Base-by-base conservation (phyloP, 768 basidiomycete species). In the Russula sp. region DNA sequence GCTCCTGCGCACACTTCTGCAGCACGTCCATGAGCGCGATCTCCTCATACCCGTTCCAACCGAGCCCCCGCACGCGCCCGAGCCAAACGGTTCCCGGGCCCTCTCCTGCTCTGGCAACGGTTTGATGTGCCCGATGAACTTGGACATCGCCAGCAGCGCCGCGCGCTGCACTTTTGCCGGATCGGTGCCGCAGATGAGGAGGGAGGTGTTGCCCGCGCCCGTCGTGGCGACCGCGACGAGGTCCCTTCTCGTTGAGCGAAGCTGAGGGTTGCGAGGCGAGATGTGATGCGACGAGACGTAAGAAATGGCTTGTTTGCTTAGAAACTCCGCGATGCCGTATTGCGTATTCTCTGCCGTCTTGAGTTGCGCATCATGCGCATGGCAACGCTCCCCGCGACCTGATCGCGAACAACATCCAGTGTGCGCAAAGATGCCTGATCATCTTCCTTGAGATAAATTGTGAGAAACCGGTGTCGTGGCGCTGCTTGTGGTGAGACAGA, bases 1-100 rank as follows among this genome's bases (percentile, higher is more conserved):
- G 84, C 11, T 76, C 71, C 18, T 80, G 76, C 1, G 84, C 79
- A 3, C 84, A 81, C 72, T 90, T 90, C 50, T 79, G 79, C n/a
- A 89, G 75, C 54, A 86, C 82, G 67, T 89, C 87, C 84, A 84
- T 84, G 3, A 91, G 77, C 48, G 89, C 86, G 3, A 79, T 78
- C 51, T 82, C 83, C 71, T 92, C 89, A 70, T 84, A 87, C 0
- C 80, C 73, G 0, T 81, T 79, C 7, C 73, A 75, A 20, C 82
- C 83, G 49, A 89, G 73, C 65, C 84, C 82, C 7, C 79, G 76
- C n/a, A 88, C 79, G 40, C 77, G 72, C 7, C 81, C 84, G 5
- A 82, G 69, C 68, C 79, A 74, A 20, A 68, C 59, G 54, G 72
- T 70, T 34, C 73, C 74, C 1, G 38, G 13, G 38, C 5, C 28